Conservation (phyloP, 2,329 filamentous ascomycete species). For the Phaeosphaeriaceae sp. region DNA sequence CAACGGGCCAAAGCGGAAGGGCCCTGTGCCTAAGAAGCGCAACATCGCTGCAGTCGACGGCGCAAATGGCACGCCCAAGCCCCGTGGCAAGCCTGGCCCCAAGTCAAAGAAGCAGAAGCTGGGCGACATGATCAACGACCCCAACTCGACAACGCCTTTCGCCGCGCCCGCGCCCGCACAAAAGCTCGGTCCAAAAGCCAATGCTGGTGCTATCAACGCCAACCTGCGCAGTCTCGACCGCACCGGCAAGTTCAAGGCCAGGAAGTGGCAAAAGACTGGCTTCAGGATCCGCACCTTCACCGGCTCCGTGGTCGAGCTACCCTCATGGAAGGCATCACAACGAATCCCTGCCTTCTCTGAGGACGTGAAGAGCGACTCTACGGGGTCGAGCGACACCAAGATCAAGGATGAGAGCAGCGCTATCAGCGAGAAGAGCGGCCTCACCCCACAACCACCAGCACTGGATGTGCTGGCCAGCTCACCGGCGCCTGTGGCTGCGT, state of each 20-base stretch:
- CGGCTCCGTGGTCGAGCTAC: conserved; percentile 80
- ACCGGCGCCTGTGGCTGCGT: conserved; percentile 53
- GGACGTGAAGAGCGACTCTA: conserved; percentile 65
- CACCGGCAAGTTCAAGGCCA: conserved; percentile 82
- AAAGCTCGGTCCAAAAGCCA: conserved; percentile 95
- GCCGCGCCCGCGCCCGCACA: conserved; percentile 61
- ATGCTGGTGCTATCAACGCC: conserved; percentile 96
- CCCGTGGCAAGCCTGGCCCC: conserved; percentile 86
- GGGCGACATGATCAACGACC: conserved; percentile 60
- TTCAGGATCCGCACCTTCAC: conserved; percentile 93
- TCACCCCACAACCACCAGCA: conserved; percentile 54
- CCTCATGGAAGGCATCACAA: conserved; percentile 82
- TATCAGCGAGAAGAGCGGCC: conserved; percentile 67
- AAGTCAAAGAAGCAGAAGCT: conserved; percentile 93
- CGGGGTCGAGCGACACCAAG: conserved; percentile 64
- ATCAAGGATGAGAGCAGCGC: conserved; percentile 65
- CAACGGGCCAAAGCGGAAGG: conserved; percentile 75
- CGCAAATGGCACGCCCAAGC: conserved; percentile 60
- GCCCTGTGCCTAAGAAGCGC: conserved; percentile 70
- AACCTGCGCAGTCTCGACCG: conserved; percentile 92
- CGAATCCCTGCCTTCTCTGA: conserved; percentile 62
- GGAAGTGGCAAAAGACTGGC: conserved; percentile 85
- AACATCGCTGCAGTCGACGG: conserved; percentile 63
- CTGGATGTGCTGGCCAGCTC: conserved; percentile 57
- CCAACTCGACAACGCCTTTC: conserved; percentile 50